Percentiles rank a stretch among this genome's conserved stretches.
Evolutionary conservation across 2,329 filamentous ascomycete genomes (phyloP).

Genomic region (Fusarium humuli): DNA sequence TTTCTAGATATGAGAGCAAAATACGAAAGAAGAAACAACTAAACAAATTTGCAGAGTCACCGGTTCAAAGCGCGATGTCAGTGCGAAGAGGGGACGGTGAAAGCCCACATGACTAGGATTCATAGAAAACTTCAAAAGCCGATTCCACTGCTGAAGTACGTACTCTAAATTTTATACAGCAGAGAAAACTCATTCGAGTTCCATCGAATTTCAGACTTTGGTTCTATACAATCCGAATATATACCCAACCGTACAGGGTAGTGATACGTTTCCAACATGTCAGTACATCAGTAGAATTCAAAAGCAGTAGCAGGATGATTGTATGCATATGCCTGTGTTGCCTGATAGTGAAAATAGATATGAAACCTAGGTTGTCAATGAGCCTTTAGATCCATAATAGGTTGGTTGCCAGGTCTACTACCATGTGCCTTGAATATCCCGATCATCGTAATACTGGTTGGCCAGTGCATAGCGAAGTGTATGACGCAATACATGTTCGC

Average conservation of each 20-base stretch:
- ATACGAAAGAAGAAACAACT: neutral
- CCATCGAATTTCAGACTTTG: neutral
- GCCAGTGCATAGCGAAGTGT: neutral
- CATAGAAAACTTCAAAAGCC: neutral
- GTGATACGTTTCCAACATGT: no score
- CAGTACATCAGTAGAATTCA: no score
- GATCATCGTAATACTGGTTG: neutral
- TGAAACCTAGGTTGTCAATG: neutral
- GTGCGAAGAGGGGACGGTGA: constrained; percentile 2
- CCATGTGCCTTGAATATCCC: neutral
- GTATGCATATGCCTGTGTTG: neutral
- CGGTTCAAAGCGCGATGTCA: neutral
- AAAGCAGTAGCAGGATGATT: no score
- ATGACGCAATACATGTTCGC: neutral
- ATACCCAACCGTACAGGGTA: neutral
- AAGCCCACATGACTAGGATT: constrained; percentile 1
- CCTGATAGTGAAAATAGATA: no score
- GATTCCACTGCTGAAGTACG: neutral
- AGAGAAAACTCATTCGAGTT: no score
- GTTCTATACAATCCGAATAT: no score
- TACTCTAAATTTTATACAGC: neutral
- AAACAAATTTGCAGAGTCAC: neutral
- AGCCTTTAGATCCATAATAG: neutral
- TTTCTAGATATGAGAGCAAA: neutral
- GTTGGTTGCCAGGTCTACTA: neutral